Base-by-base conservation (phyloP, 768 basidiomycete species). In the Termitomyces sp. region DNA sequence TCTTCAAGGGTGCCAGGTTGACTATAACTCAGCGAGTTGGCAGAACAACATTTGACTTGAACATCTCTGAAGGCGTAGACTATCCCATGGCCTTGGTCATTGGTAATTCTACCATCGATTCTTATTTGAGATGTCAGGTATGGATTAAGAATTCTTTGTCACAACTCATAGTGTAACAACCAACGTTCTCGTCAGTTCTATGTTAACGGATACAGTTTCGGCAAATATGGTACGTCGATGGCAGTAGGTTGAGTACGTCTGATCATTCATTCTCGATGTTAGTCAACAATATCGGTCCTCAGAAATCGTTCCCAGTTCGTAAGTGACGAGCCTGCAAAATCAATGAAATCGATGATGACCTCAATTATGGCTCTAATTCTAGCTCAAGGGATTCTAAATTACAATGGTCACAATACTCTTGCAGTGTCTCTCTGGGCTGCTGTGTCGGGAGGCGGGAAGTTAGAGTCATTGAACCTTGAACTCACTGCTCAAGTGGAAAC, bases 361-460 rank as follows among this genome's bases (percentile, higher is more conserved):
- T 52, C 8, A 13, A 29, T 18, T 4, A 34, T 36, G 5, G 12
- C 20, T 34, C 22, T 54, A 78, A 79, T 80, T 4, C 22, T 54
- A 78, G 79, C 80, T 4, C 76, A 81, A 70, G 81, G 80, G 26
- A 79, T 81, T 55, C 56, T 81, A 44, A 75, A 81, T 49, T 80
- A 81, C 56, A 71, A 75, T 20, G 79, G 80, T 20, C 57, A 33
- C 13, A 81, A 81, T 59, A 80, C 79, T 4, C 68, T 81, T 8
- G 79, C 76, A 5, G 67, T 81, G 12, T 80, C 80, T 18, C 66
- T 81, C 7, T 81, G 80, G 80, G 77, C 79, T 18, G 66, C 68
- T 10, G 75, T 63, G 15, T 51, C 65, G 12, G 66, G 57, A n/a
- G 81, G 80, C 12, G 80, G 76, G 8, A 76, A 71, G 47, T 64